phyloP scores from a whole-genome alignment of 345 rosid genomes.

The Zanthoxylum bungeanum region DNA sequence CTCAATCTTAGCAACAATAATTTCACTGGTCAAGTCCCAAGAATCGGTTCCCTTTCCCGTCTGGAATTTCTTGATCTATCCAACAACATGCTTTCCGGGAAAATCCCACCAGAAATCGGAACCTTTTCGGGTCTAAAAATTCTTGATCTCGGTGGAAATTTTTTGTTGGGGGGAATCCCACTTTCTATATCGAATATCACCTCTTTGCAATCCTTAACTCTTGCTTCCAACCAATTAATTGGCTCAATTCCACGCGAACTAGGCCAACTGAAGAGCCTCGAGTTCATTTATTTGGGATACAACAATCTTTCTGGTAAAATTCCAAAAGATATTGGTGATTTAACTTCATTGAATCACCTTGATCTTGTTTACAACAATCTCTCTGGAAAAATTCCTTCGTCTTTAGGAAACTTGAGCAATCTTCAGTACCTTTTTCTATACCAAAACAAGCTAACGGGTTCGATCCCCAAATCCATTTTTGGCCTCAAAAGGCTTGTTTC shows the following conservation, averaged over 20 bases:
- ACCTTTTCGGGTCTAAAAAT: slow-evolving; percentile 43
- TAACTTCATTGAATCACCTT: slow-evolving; percentile 60
- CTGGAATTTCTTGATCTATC: slow-evolving; percentile 75
- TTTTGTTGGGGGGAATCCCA: slow-evolving; percentile 60
- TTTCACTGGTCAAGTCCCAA: slow-evolving; percentile 63
- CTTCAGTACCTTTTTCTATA: slow-evolving; percentile 74
- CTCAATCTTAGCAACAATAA: slow-evolving; percentile 89
- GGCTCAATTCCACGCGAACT: slow-evolving; percentile 57
- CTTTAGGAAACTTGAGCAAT: slow-evolving; percentile 52
- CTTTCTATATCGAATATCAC: slow-evolving; percentile 43
- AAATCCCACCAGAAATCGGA: slow-evolving; percentile 50
- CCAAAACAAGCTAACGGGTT: slow-evolving; percentile 65
- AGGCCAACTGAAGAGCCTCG: slow-evolving; percentile 50
- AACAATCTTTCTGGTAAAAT: slow-evolving; percentile 82
- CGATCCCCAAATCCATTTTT: slow-evolving; percentile 55
- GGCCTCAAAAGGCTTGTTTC: slow-evolving; percentile 53
- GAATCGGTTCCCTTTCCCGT: slow-evolving; percentile 24
- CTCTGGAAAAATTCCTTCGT: slow-evolving; percentile 62
- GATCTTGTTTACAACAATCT: slow-evolving; percentile 91
- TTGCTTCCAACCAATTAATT: slow-evolving; percentile 73
- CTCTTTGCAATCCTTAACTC: slow-evolving; percentile 52
- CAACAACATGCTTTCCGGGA: slow-evolving; percentile 72
- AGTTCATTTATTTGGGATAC: slow-evolving; percentile 85
- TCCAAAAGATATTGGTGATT: slow-evolving; percentile 56
- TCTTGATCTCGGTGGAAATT: slow-evolving; percentile 88